Evolutionary conservation across 805 yeast species (phyloP), one percentile per base, ranked within the genome.

Genomic region (Wickerhamiella spandovensis): DNA sequence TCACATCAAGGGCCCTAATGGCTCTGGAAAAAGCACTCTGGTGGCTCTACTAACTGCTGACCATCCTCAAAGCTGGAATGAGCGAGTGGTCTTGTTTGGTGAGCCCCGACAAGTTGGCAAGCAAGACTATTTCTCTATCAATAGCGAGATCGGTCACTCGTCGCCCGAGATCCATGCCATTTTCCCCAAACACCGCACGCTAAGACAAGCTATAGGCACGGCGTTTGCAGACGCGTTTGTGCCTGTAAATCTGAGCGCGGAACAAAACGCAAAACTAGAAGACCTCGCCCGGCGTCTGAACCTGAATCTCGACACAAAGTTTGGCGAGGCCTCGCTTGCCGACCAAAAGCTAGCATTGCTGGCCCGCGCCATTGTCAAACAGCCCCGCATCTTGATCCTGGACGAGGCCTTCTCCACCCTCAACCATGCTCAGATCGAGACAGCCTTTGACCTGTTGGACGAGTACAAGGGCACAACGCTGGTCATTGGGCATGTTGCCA

Each of bases 11-110:
- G 98, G 98, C 2, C 77, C 79, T 51, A 90, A 92, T 57, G 98
- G 98, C 1, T 75, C 94, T 0, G 98, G 98, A 0, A 90, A 90
- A 64, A 84, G 96, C 1, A 92, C 98, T 0, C 67, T 90, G 22
- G 66, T 92, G 15, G 78, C 97, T 1, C 64, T 92, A 44, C 72
- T 90, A 25, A 88, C 95, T 0, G 88, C 95, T 3, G 98, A 90
- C 59, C 98, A 90, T 63, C 98, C 98, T 1, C 96, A 90, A 66
- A 81, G 96, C 1, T 90, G 97, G 97, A 81, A 78, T 56, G 73
- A 78, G 5, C 77, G 74, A 21, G 73, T 92, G 21, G 65, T 69
- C 7, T 69, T 87, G 44, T 73, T 82, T 56, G 87, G 88, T 0
- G 72, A 73, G 30, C 75, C 79, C 8, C 74, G 97, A 41, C 74